Conservation (phyloP, 768 basidiomycete genomes). For the Xanthoconium purpureum region DNA sequence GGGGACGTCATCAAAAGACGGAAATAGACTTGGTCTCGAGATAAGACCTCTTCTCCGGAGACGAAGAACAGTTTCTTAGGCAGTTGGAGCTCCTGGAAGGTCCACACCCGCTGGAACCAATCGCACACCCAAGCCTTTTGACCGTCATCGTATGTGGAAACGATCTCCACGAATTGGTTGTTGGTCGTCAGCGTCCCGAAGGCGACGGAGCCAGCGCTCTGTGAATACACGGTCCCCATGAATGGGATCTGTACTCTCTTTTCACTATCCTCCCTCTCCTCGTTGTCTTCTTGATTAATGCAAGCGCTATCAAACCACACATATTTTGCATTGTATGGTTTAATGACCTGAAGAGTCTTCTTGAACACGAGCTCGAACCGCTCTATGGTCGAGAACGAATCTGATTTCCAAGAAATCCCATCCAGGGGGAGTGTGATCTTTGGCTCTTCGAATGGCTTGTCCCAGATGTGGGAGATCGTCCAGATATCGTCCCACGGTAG, state of each 20-base stretch:
- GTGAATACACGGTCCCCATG: not conserved
- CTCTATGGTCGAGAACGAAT: not conserved
- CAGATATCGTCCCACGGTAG: no score
- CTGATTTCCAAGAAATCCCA: no score
- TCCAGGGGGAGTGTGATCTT: no score
- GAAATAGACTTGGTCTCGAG: no score
- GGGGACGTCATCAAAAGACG: no score
- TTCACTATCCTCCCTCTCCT: not conserved
- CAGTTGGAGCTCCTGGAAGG: not conserved
- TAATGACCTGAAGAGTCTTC: not conserved
- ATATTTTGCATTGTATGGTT: not conserved
- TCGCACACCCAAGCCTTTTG: not conserved
- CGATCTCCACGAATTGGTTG: not conserved
- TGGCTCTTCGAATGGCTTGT: no score
- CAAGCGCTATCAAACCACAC: constrained; percentile 3
- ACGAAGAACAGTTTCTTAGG: not conserved
- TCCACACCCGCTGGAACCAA: constrained; percentile 12
- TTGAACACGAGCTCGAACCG: not conserved
- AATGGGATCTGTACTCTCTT: not conserved
- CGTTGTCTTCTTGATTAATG: not conserved
- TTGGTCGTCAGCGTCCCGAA: not conserved
- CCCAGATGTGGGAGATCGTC: no score
- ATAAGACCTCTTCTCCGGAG: not conserved
- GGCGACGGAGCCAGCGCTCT: constrained; percentile 3
- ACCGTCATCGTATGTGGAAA: not conserved